Evolutionary conservation across 805 yeast species (phyloP).

Genomic region (Candida loeiensis): DNA sequence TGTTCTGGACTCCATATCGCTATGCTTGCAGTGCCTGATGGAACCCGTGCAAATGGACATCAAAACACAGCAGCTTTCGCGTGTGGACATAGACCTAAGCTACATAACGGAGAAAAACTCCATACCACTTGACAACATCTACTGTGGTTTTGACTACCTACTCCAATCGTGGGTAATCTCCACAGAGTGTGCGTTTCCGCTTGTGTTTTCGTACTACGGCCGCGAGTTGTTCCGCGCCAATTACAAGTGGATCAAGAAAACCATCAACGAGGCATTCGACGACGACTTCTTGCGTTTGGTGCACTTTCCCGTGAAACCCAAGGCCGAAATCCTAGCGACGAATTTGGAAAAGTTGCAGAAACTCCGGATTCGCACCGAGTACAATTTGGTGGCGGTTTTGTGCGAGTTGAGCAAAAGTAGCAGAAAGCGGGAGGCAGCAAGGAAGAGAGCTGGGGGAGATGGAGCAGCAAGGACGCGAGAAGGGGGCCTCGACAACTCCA

Average conservation of each 20-base stretch:
- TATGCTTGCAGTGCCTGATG: conserved; percentile 10
- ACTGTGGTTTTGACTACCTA: conserved; percentile 16
- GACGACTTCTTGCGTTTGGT: conserved; percentile 1
- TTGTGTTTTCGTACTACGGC: conserved; percentile 24
- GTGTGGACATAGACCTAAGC: conserved; percentile 1
- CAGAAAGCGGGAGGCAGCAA: background rate
- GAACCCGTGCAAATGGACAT: conserved; percentile 5
- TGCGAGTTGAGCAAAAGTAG: conserved; percentile 3
- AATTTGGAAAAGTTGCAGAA: conserved; percentile 12
- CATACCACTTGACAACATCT: background rate
- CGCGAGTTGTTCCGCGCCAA: conserved; percentile 17
- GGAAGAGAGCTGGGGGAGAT: background rate
- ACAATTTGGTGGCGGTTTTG: conserved; percentile 10
- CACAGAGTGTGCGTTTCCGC: conserved; percentile 22
- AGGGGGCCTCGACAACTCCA: background rate
- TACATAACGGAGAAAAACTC: background rate
- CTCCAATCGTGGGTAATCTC: conserved; percentile 18
- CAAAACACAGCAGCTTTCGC: background rate
- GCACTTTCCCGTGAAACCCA: background rate
- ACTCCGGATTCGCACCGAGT: conserved; percentile 8
- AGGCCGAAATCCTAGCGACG: conserved; percentile 1
- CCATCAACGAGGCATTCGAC: conserved; percentile 11
- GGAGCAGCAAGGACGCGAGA: background rate
- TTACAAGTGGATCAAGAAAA: conserved; percentile 13
- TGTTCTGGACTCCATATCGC: background rate